Conservation (phyloP, 2,329 filamentous ascomycete species). For the Diplodia mutila region DNA sequence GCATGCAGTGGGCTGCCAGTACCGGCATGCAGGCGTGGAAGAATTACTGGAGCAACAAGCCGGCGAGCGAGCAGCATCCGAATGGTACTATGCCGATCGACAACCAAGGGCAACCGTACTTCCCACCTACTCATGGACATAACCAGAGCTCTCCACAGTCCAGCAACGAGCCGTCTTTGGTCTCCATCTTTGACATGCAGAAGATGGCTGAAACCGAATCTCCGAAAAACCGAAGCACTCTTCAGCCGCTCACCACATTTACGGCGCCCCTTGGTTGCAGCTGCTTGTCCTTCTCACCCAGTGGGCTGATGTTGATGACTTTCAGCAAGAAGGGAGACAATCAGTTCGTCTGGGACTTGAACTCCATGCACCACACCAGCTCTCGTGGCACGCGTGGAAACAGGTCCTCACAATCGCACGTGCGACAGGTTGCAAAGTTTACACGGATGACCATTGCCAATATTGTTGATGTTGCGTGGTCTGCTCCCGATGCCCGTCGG, state of each 20-base stretch:
- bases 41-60: slow-evolving; percentile 70
- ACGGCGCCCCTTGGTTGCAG: slow-evolving; percentile 74
- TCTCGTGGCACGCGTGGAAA: slow-evolving; percentile 46
- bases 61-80: slow-evolving; percentile 25
- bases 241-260: slow-evolving; percentile 72
- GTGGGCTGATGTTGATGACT: slow-evolving; percentile 73
- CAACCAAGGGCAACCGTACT: slow-evolving; percentile 54
- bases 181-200: slow-evolving; percentile 75
- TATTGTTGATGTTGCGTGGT: slow-evolving; percentile 90
- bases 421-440: slow-evolving; percentile 86
- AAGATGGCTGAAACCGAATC: slow-evolving; percentile 55
- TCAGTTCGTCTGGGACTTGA: slow-evolving; percentile 79
- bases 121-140: slow-evolving; percentile 75
- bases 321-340: slow-evolving; percentile 83
- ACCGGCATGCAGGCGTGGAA: slow-evolving; percentile 79
- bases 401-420: slow-evolving; percentile 41
- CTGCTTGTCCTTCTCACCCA: slow-evolving; percentile 77
- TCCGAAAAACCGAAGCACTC: slow-evolving; percentile 53
- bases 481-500: slow-evolving; percentile 76
- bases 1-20: slow-evolving; percentile 75
- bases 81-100: slow-evolving; percentile 29
- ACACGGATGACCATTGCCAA: slow-evolving; percentile 89
- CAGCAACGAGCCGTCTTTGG: slow-evolving; percentile 69
- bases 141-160: slow-evolving; percentile 57
- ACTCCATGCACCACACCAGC: slow-evolving; percentile 54